These are phyloP conservation scores for Aegilops longissima DNA, from an alignment of 176 grass and related monocot genomes.

Conservation along the genomic window DNA sequence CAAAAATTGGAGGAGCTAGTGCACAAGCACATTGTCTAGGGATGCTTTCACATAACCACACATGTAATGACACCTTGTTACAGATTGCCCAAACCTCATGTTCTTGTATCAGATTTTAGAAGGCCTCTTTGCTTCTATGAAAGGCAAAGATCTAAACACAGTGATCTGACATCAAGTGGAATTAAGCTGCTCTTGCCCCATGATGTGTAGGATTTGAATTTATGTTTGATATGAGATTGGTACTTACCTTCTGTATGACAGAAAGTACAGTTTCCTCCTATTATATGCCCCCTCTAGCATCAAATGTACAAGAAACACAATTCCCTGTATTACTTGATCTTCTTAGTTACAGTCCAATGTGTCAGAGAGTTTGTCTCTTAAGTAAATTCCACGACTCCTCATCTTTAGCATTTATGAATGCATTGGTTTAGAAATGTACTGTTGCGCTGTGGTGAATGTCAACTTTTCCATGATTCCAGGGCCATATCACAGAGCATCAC, in stretches of 20 bases:
- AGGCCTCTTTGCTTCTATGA: background rate
- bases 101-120: background rate
- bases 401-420: background rate
- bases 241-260: background rate
- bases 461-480: conserved; percentile 1
- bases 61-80: background rate
- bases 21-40: background rate
- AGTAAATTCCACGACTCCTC: background rate
- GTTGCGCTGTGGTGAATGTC: background rate
- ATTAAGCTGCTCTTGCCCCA: background rate
- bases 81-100: background rate
- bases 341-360: background rate
- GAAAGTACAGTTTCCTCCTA: background rate
- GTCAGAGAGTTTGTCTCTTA: background rate
- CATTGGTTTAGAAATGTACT: conserved; percentile 13
- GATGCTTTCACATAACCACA: background rate
- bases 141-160: background rate
- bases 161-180: background rate
- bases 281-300: background rate
- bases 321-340: too few relatives aligned
- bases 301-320: conserved; percentile 3
- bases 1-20: background rate
- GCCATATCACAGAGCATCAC: background rate
- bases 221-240: background rate
- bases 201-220: conserved; percentile 3